Evolutionary conservation across 2,329 filamentous ascomycete species (phyloP).

Genomic region (Alternaria brassicae): DNA sequence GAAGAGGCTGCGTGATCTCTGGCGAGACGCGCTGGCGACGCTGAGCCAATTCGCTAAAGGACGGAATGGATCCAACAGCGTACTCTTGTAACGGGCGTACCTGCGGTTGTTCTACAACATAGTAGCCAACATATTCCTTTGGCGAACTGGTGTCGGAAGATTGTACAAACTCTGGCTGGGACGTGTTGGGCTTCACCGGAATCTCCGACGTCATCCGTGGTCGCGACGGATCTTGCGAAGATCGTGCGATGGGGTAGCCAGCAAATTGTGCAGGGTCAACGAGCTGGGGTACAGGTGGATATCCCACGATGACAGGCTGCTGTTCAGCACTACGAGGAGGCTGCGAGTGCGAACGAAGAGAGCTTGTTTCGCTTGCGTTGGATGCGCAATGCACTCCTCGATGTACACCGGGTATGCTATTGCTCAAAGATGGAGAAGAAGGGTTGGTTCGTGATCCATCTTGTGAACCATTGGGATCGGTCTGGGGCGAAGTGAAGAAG

Average conservation of each 20-base stretch:
- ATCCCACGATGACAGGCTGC: conserved; percentile 51
- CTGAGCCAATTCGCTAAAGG: conserved; percentile 52
- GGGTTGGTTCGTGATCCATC: conserved; percentile 58
- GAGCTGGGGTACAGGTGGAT: conserved; percentile 46
- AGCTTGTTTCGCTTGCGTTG: conserved; percentile 53
- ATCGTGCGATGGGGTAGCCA: conserved; percentile 46
- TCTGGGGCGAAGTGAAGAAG: conserved; percentile 51
- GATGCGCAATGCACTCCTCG: conserved; percentile 53
- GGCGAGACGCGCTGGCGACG: conserved; percentile 53
- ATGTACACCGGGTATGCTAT: conserved; percentile 53
- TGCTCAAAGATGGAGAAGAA: conserved; percentile 56
- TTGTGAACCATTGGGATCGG: conserved; percentile 44
- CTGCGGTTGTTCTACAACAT: conserved; percentile 54
- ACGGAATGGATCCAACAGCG: conserved; percentile 45
- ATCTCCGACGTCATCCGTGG: conserved; percentile 29
- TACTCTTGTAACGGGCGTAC: conserved; percentile 50
- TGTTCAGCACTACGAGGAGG: conserved; percentile 55
- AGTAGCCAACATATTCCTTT: conserved; percentile 61
- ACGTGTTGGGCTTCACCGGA: conserved; percentile 30
- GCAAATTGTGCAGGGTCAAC: conserved; percentile 40
- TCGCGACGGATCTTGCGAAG: conserved; percentile 38
- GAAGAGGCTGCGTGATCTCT: conserved; percentile 51
- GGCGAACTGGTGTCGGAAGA: conserved; percentile 49
- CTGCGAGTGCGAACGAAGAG: conserved; percentile 59
- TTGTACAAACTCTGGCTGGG: conserved; percentile 28